phyloP scores from a whole-genome alignment of 371 early-diverging fungal genomes.

The Parasitella parasitica region DNA sequence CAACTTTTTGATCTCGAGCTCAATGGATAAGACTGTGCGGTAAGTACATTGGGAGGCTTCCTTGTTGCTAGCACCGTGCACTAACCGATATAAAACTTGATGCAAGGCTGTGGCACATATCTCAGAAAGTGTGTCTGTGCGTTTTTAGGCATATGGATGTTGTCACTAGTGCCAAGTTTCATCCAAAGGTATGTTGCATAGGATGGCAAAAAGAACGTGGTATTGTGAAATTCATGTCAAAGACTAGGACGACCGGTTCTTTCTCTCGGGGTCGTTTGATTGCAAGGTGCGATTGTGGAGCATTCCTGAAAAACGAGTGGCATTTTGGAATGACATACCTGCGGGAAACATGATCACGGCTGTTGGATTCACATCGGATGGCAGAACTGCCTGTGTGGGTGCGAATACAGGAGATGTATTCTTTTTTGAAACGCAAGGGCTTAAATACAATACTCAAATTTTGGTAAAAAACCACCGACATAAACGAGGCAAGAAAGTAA shows the following conservation, averaged over 20 bases:
- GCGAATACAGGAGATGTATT: constrained; percentile 75
- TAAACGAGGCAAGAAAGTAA: constrained; percentile 70
- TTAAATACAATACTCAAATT: constrained; percentile 81
- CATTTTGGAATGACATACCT: constrained; percentile 72
- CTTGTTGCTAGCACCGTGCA: no score
- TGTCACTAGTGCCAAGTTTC: constrained; percentile 81
- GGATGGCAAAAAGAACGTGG: neutral
- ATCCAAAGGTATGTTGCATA: constrained; percentile 56
- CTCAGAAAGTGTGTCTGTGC: constrained; percentile 70
- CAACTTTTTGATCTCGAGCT: constrained; percentile 79
- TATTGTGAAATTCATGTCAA: neutral
- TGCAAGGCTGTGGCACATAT: constrained; percentile 79
- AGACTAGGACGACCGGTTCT: constrained; percentile 71
- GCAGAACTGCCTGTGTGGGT: constrained; percentile 73
- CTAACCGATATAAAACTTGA: no score
- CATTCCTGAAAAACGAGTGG: constrained; percentile 76
- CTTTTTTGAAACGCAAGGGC: constrained; percentile 75
- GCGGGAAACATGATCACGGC: constrained; percentile 73
- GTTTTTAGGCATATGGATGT: constrained; percentile 76
- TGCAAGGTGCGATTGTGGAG: constrained; percentile 82
- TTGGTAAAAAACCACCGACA: constrained; percentile 58
- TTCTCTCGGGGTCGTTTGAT: constrained; percentile 82
- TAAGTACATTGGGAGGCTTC: constrained; percentile 12
- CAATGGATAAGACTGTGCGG: constrained; percentile 81
- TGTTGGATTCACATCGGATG: constrained; percentile 73